A percentile compares a stretch with the other conserved stretches of the same genome.
These are phyloP conservation scores for Trypanosomatidae sp. DNA, from an alignment of 208 protist species.

Conservation along the genomic window DNA sequence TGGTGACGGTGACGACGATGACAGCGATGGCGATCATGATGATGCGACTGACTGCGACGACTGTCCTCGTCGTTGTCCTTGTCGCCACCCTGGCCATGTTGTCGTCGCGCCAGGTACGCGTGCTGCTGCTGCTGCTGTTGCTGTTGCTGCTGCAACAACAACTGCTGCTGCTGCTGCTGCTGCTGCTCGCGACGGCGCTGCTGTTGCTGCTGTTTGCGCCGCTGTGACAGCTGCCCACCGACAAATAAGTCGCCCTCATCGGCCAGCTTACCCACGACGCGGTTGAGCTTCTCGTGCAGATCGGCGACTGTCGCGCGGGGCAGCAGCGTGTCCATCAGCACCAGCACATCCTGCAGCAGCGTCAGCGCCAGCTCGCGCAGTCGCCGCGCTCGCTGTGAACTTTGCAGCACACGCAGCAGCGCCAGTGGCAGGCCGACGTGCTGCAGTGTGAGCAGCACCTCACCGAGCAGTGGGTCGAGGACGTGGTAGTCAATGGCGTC, in stretches of 20 bases:
- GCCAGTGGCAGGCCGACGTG: slow-evolving; percentile 79
- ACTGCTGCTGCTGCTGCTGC: slow-evolving; percentile 2
- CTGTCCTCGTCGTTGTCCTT: slow-evolving; percentile 11
- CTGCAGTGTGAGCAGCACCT: slow-evolving; percentile 50
- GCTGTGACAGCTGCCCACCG: slow-evolving; percentile 33
- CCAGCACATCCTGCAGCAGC: slow-evolving; percentile 72
- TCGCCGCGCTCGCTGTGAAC: slow-evolving; percentile 20
- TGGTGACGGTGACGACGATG: too few species aligned
- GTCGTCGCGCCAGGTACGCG: slow-evolving; percentile 2
- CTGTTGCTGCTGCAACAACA: slow-evolving; percentile 1
- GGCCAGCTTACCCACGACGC: slow-evolving; percentile 44
- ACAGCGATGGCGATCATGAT: slow-evolving; percentile 11
- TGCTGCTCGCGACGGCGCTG: too few species aligned
- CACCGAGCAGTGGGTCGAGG: slow-evolving; percentile 62
- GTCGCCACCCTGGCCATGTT: slow-evolving; percentile 8
- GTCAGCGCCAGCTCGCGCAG: slow-evolving; percentile 35
- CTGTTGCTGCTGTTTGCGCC: slow-evolving; percentile 32
- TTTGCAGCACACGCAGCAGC: slow-evolving; percentile 49
- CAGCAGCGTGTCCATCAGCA: slow-evolving; percentile 83
- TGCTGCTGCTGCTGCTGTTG: neutral
- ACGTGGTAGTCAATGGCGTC: slow-evolving; percentile 79
- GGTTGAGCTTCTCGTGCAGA: slow-evolving; percentile 70
- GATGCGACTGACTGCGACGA: too few species aligned
- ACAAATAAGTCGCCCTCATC: slow-evolving; percentile 49
- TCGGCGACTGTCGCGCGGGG: slow-evolving; percentile 48